phyloP scores from a whole-genome alignment of 2,329 filamentous ascomycete species.

The Cladophialophora chaetospira region DNA sequence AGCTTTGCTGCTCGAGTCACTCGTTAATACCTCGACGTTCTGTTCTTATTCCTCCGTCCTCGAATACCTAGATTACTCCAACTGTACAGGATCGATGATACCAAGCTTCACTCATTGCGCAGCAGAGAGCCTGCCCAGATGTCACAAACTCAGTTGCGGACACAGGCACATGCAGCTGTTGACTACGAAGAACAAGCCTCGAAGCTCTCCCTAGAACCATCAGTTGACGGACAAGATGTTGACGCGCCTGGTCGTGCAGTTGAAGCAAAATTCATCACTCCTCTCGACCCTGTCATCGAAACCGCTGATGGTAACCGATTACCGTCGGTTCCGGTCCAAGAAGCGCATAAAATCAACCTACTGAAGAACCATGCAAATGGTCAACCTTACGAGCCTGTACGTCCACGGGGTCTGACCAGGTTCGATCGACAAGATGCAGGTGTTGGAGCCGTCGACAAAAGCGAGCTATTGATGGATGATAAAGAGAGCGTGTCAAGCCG shows the following conservation, averaged over 20 bases:
- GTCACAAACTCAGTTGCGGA: constrained; percentile 26
- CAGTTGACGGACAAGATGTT: constrained; percentile 5
- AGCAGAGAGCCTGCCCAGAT: constrained; percentile 9
- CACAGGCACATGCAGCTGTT: constrained; percentile 24
- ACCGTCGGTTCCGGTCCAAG: constrained; percentile 68
- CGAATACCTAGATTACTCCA: no score
- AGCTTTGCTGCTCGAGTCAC: no score
- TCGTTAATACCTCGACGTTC: no score
- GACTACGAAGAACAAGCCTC: constrained; percentile 34
- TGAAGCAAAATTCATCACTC: constrained; percentile 54
- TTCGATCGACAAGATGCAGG: constrained; percentile 18
- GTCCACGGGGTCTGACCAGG: constrained; percentile 21
- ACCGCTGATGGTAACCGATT: constrained; percentile 68
- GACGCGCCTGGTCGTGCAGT: constrained; percentile 31
- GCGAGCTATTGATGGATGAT: constrained; percentile 15
- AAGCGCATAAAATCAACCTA: constrained; percentile 69
- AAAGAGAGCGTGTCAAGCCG: constrained; percentile 21
- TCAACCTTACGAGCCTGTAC: constrained; percentile 7
- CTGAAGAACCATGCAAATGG: constrained; percentile 33
- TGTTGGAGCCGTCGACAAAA: constrained; percentile 9
- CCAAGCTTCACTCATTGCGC: constrained; percentile 4
- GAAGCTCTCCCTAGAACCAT: constrained; percentile 34
- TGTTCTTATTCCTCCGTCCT: no score
- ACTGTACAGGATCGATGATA: constrained; percentile 13
- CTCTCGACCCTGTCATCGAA: constrained; percentile 70